Evolutionary conservation across 352 stramenopile genomes (phyloP).

Genomic region (Pythium dissimile): DNA sequence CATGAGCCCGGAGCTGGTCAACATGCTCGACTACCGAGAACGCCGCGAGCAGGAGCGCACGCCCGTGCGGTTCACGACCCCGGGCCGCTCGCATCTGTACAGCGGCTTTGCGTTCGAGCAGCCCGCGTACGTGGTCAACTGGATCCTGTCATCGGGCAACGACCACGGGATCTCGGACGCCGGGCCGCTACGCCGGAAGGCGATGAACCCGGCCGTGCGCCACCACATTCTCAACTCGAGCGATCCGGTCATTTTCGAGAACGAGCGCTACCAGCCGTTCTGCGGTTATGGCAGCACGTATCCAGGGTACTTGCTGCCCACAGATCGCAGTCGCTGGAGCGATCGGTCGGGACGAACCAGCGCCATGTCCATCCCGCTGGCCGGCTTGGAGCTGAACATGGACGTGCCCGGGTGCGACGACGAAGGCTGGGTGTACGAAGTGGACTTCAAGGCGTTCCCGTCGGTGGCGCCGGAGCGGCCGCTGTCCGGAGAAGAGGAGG

Average conservation of each 20-base stretch:
- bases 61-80: slow-evolving; percentile 38
- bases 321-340: slow-evolving; percentile 80
- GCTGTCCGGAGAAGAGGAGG: slow-evolving; percentile 20
- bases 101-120: slow-evolving; percentile 84
- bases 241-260: slow-evolving; percentile 83
- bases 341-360: slow-evolving; percentile 74
- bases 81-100: slow-evolving; percentile 50
- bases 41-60: slow-evolving; percentile 56
- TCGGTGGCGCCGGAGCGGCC: slow-evolving; percentile 29
- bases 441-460: slow-evolving; percentile 80
- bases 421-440: slow-evolving; percentile 83
- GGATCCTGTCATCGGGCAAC: slow-evolving; percentile 46
- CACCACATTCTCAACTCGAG: slow-evolving; percentile 63
- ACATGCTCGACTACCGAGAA: slow-evolving; percentile 79
- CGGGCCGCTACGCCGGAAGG: slow-evolving; percentile 41
- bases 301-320: slow-evolving; percentile 74
- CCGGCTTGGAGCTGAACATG: slow-evolving; percentile 64
- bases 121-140: slow-evolving; percentile 71
- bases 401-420: slow-evolving; percentile 56
- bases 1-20: slow-evolving; percentile 56
- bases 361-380: slow-evolving; percentile 65
- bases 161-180: slow-evolving; percentile 18
- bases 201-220: slow-evolving; percentile 59
- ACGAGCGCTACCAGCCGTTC: slow-evolving; percentile 85
- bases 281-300: slow-evolving; percentile 80